Evolutionary conservation across 257 asterid genomes (phyloP).

Genomic region (Solanum chiquidenum): DNA sequence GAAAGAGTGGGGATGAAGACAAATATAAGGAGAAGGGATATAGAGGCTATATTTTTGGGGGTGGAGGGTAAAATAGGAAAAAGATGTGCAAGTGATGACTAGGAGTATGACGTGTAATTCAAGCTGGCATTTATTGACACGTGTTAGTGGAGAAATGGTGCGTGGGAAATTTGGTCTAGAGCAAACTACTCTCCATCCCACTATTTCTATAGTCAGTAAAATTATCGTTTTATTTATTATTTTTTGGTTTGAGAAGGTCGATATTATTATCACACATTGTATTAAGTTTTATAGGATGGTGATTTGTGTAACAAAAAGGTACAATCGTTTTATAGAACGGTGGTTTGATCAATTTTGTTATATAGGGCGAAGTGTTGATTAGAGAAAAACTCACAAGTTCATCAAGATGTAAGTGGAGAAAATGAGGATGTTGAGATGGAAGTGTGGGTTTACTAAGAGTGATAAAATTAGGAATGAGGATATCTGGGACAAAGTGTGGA

Average conservation of each 20-base stretch:
- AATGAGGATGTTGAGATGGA: neutral
- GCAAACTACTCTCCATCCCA: neutral
- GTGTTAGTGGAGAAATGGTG: neutral
- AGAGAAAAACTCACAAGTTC: neutral
- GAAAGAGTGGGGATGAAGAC: neutral
- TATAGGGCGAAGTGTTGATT: accelerated
- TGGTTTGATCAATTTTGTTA: neutral
- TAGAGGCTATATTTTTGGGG: neutral
- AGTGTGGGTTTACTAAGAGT: neutral
- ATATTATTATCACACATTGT: neutral
- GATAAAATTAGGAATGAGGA: neutral
- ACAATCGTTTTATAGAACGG: neutral
- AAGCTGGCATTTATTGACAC: neutral
- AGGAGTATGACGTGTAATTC: neutral
- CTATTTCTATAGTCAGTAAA: neutral
- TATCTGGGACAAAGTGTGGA: neutral
- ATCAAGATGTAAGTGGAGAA: neutral
- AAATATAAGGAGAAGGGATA: neutral
- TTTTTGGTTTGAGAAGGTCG: accelerated
- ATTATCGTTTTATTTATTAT: neutral
- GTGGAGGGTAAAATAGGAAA: neutral
- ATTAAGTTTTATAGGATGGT: too few species aligned
- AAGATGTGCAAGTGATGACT: neutral
- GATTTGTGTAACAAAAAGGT: neutral
- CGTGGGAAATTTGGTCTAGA: neutral